Evolutionary conservation across 306 rosid species (phyloP).

Genomic region (Canavalia ensiformis): DNA sequence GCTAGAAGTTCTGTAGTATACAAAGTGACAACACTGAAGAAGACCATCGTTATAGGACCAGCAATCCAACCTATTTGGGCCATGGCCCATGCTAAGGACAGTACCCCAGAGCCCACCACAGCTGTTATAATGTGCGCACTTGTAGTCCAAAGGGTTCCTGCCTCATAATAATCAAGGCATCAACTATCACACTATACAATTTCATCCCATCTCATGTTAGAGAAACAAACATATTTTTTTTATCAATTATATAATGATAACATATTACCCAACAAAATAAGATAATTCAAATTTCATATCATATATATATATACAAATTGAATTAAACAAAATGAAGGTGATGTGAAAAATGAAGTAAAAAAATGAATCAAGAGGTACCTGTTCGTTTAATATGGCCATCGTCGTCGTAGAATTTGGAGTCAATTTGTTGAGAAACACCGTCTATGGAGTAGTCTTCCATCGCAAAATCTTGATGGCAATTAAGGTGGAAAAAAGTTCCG

Average conservation of each 20-base stretch:
- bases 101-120: constrained; percentile 71
- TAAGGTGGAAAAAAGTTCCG: not conserved
- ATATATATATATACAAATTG: not conserved
- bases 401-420: constrained; percentile 49
- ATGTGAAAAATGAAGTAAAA: not conserved
- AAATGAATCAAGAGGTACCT: constrained; percentile 33
- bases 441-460: constrained; percentile 34
- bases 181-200: not conserved
- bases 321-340: not conserved
- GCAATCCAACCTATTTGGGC: constrained; percentile 71
- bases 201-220: no score
- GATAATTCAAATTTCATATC: no score
- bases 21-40: constrained; percentile 54
- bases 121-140: constrained; percentile 74
- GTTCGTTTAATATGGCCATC: constrained; percentile 61
- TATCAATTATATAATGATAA: no score
- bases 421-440: not conserved
- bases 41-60: constrained; percentile 56
- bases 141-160: constrained; percentile 68
- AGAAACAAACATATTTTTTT: no score
- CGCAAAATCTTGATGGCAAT: constrained; percentile 32
- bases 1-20: constrained; percentile 57
- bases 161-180: not conserved
- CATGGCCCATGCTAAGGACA: constrained; percentile 70
- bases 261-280: no score